These are phyloP conservation scores for Periconia sp. DNA, from an alignment of 2,329 filamentous ascomycete species.

Conservation along the genomic window DNA sequence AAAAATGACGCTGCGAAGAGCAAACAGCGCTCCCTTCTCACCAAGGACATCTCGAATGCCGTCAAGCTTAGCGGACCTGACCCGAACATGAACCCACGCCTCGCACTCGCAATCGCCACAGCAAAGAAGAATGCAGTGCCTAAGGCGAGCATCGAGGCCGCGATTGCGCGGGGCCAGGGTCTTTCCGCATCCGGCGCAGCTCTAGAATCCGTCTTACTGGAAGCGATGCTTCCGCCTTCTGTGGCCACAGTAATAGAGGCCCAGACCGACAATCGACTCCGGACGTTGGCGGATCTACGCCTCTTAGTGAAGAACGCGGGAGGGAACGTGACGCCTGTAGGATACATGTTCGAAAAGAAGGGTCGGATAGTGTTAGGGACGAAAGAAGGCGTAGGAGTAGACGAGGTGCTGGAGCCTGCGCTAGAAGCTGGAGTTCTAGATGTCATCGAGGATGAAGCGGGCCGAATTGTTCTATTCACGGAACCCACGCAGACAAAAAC, in stretches of 20 bases:
- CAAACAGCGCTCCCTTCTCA: slow-evolving; percentile 69
- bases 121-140: slow-evolving; percentile 89
- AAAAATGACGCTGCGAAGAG: slow-evolving; percentile 83
- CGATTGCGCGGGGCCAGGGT: slow-evolving; percentile 88
- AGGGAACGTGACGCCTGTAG: slow-evolving; percentile 74
- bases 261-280: slow-evolving; percentile 80
- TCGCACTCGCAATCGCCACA: slow-evolving; percentile 73
- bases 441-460: slow-evolving; percentile 71
- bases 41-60: slow-evolving; percentile 74
- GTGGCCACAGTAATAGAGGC: slow-evolving; percentile 82
- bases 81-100: slow-evolving; percentile 73
- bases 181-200: slow-evolving; percentile 74
- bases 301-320: slow-evolving; percentile 72
- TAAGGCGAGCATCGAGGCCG: slow-evolving; percentile 81
- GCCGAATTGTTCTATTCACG: slow-evolving; percentile 73
- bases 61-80: slow-evolving; percentile 80
- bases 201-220: slow-evolving; percentile 79
- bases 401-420: slow-evolving; percentile 79
- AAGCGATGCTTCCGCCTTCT: slow-evolving; percentile 77
- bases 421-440: slow-evolving; percentile 85
- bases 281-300: slow-evolving; percentile 76
- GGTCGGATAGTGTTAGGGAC: slow-evolving; percentile 75
- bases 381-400: slow-evolving; percentile 61
- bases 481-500: slow-evolving; percentile 69
- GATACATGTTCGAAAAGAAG: slow-evolving; percentile 83